phyloP scores from a whole-genome alignment of 2,329 filamentous ascomycete species.

The Colletotrichum melonis region DNA sequence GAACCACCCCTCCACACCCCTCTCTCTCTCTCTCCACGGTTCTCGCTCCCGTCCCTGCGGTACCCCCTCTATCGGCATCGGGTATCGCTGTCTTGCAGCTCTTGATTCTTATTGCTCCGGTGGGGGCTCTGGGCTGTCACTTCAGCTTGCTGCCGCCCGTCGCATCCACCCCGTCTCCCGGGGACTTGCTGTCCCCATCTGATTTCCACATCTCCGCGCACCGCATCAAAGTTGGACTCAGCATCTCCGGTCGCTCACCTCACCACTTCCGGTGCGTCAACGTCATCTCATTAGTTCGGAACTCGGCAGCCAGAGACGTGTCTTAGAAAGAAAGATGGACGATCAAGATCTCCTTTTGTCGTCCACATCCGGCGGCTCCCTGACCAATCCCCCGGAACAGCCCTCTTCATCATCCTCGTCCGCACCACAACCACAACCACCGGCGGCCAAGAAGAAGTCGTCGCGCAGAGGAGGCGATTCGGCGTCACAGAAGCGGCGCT shows the following conservation, averaged over 20 bases:
- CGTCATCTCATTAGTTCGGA: background rate
- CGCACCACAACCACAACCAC: slow-evolving; percentile 5
- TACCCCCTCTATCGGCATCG: background rate
- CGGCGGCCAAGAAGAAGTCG: slow-evolving; percentile 56
- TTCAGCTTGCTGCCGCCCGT: slow-evolving; percentile 7
- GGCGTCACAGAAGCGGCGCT: slow-evolving; percentile 73
- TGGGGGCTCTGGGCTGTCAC: slow-evolving; percentile 6
- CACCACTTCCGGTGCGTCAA: background rate
- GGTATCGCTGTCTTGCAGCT: background rate
- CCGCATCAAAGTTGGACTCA: slow-evolving; percentile 8
- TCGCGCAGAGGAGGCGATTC: slow-evolving; percentile 61
- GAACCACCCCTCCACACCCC: background rate
- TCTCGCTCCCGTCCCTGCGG: background rate
- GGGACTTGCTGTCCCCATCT: slow-evolving; percentile 9
- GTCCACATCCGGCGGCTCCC: slow-evolving; percentile 2
- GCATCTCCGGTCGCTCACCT: slow-evolving; percentile 7
- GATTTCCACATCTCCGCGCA: slow-evolving; percentile 29
- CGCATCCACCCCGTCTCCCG: slow-evolving; percentile 9
- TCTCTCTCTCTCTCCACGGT: slow-evolving; percentile 12
- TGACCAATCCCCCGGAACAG: background rate
- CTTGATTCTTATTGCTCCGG: background rate
- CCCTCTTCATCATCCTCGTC: slow-evolving; percentile 5
- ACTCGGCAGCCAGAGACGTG: background rate
- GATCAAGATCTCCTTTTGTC: slow-evolving; percentile 8
- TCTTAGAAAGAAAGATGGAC: slow-evolving; percentile 11